Base-by-base conservation (phyloP, 2,329 filamentous ascomycete species). In the Fusarium graminum region DNA sequence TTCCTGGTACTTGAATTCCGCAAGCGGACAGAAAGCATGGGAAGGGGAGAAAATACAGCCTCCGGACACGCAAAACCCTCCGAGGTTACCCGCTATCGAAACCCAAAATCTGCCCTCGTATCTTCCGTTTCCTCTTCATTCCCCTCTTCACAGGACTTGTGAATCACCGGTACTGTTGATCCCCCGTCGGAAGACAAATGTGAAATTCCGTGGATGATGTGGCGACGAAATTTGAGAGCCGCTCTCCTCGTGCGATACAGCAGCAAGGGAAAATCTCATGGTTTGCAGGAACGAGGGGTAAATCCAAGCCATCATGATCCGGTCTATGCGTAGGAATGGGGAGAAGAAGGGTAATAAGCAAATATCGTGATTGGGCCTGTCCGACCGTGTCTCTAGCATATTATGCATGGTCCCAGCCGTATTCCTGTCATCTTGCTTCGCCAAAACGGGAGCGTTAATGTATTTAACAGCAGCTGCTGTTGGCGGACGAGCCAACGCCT, bases 381-480 rank as follows among this genome's bases (percentile, higher is more conserved):
- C 72, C 71, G 69, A 70, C 74, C 71, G 67, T 75, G 70, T 74
- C 70, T 68, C 65, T 59, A 65, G 68, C 60, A 68, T 72, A 43
- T 41, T 67, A 59, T 63, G 71, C 71, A 66, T 66, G 50, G 60
- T 61, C 58, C 65, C 58, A 59, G 59, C 65, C 68, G 62, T 73
- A 72, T 63, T 73, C 67, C 67, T 66, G 54, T 63, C 69, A 73
- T 72, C 68, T 68, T 72, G 68, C 62, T 70, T 71, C 69, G 59
- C 68, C 59, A 39, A 69, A 69, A 56, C 58, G 56, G 66, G 51
- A 51, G 63, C 55, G 14, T 59, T 28, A 46, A 50, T 17, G 52
- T 57, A 60, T 85, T 84, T 96, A 97, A 85, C 94, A 97, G 88
- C 94, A 97, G 79, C 92, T 90, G 77, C 91, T 90, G 78, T 88